Base-by-base conservation (phyloP, 768 basidiomycete genomes). In the Podaxis sp. region DNA sequence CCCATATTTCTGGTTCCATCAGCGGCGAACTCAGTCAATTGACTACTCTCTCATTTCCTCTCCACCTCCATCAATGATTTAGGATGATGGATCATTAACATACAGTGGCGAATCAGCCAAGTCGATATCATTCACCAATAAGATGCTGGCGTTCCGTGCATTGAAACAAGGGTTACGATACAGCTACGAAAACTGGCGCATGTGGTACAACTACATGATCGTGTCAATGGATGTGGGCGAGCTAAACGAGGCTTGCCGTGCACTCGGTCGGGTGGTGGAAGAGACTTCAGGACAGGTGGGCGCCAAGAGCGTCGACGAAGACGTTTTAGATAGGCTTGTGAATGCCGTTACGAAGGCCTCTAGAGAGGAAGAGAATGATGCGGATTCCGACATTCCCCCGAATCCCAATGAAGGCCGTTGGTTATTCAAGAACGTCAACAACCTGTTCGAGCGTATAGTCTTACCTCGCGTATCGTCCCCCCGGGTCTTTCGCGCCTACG, bases 191-290 rank as follows among this genome's bases (percentile, higher is more conserved):
- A 96, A 95, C 70, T 99, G 96, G 96, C 85, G 94, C 19, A 96
- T 99, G 92, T 99, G 97, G 97, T 82, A 83, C 64, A 99, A 99
- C 79, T 99, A 95, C 79, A 95, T 93, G 89, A 80, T 97, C 70
- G 89, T 99, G 28, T 84, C 93, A 3, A 81, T 97, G 74, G 95
- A 98, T 67, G 91, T 98, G 19, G 96, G 96, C 6, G 95, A 99
- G 71, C 82, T 98, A 54, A 80, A 86, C 0, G 96, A 99, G 71
- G 89, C 94, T 0, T 88, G 87, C 63, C 88, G 93, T 42, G 96
- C 96, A 0, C 80, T 94, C 22, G 82, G 83, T 0, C 88, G 95
- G 2, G 81, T 98, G 61, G 84, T 98, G 40, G 93, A 96, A 67
- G 84, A 87, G 72, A 84, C 87, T n/a, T 80, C 81, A 26, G 77